Base-by-base conservation (phyloP, 2,329 filamentous ascomycete genomes). In the Biscogniauxia mediterranea region DNA sequence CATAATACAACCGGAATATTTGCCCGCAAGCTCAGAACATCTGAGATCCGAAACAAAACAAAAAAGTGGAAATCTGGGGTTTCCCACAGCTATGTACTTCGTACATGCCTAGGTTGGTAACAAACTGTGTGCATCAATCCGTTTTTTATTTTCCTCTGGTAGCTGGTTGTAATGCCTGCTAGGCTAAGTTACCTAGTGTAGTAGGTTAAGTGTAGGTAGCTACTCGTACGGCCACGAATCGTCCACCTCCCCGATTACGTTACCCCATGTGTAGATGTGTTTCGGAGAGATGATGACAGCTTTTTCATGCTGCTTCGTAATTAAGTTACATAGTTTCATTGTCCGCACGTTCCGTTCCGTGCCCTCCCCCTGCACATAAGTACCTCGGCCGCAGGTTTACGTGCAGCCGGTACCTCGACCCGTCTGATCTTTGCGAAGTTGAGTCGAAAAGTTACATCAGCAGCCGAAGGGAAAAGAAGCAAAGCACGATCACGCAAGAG, bases 381-480 rank as follows among this genome's bases (percentile, higher is more conserved):
- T 32, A 46, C 17, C 38, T 46, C 38, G 13, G 7, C 38, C 15
- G 38, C 38, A 11, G 6, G 13, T n/a, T 46, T 15, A 46, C 38
- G 7, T 46, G 17, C 38, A 46, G 28, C 7, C 11, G 28, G 28
- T 32, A 32, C 28, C 17, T 46, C 17, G 11, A 2, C 38, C 17
- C 17, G 38, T 46, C 38, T 11, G 38, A 46, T 46, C 38, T 46
- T 46, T 46, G 15, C 15, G 38, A n/a, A n/a, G 26, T 54, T 32
- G 50, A 15, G 60, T 50, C 20, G 58, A 59, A 50, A 55, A 62
- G 62, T 64, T 67, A 64, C 65, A 65, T 65, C 65, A 64, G 63
- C 63, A 54, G 32, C 52, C 52, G 38, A 46, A 46, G 38, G 38
- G 17, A n/a, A 46, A 46, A 46, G 38, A 46, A 46, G 7, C 38